Evolutionary conservation across 1,284 basidiomycete genomes (phyloP), one percentile per base, ranked within the genome.

Genomic region (Naganishia liquefaciens): DNA sequence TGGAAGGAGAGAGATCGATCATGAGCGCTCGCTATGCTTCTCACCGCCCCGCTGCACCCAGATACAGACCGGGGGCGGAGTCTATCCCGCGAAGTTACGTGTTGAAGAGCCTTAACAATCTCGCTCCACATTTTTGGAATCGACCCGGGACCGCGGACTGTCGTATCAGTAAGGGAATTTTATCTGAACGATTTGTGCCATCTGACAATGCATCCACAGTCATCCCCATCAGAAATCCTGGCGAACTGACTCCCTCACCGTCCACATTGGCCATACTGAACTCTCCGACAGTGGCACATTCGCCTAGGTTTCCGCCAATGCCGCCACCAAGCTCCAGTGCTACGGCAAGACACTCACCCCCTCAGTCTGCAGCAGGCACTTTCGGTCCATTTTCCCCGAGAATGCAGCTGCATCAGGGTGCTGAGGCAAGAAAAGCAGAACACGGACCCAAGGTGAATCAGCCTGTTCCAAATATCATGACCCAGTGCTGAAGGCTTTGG

Each of bases 101-200:
- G 10, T 54, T 77, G 46, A 68, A 73, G 63, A 71, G 72, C 37
- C 66, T 79, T 28, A 69, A 75, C 44, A 68, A 71, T 39, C 50
- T 73, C 10, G 77, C 77, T 10, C 68, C 65, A 3, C 66, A 70
- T 39, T 75, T 73, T 54, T 78, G 76, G 75, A 71, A 70, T 37
- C 68, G 72, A 30, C 71, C 74, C 0, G 68, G 70, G 7, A 73
- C 73, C 0, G 64, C 74, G 11, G 77, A 79, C 65, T 71, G 73
- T 49, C 68, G 71, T n/a, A 70, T 79, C 23, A 66, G 77, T 78
- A 63, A 72, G 78, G 74, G 2, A 6, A 11, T 21, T 23, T 15
- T n/a, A 15, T 2, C 10, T 5, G n/a, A 9, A 19, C 23, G 10
- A 5, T 15, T 19, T 15, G 9, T 27, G 5, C 13, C n/a, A 27